Base-by-base conservation (phyloP, 2,329 filamentous ascomycete genomes). In the Neopestalotiopsis rosae region DNA sequence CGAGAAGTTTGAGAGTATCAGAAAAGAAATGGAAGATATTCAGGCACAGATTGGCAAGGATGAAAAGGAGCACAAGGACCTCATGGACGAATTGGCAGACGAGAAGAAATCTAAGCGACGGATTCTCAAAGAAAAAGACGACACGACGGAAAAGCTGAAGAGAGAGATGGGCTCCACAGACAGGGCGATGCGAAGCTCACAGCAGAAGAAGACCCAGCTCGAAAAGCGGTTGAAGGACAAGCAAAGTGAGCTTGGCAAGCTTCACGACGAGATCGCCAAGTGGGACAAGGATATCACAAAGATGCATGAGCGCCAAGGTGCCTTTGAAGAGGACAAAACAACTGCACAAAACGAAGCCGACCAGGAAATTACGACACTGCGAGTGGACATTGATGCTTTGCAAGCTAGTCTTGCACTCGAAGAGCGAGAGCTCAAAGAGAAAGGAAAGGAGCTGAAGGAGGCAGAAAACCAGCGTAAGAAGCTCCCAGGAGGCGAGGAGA, bases 61-160 rank as follows among this genome's bases (percentile, higher is more conserved):
- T 71, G 90, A 93, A 68, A 89, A 89, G 49, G 93, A 95, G 66
- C 90, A 89, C 69, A 89, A 88, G 72, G 83, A 86, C n/a, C 81
- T 88, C 66, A 82, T 93, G 72, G 87, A 89, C 52, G 89, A 93
- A 59, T 78, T 97, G 40, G 89, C 91, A 67, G 90, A 90, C 69
- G 94, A 97, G 75, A 92, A 94, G 69, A 93, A 97, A 72, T 88
- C 91, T 65, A 90, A 97, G 78, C 91, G 88, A 75, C 91, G 91
- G 71, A 87, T 91, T 24, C 85, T 96, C 67, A 96, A 93, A 78
- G 94, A 97, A 76, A 97, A 97, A 79, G 95, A 98, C 72, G 94
- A 97, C 75, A 92, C 91, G 65, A 98, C 94, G 63, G 91, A 93
- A 59, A 94, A 94, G 76, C 82, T 98, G 67, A 94, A 92, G 76